phyloP scores from a whole-genome alignment of 1,139 yeast species.

The Yamadazyma diospyri region DNA sequence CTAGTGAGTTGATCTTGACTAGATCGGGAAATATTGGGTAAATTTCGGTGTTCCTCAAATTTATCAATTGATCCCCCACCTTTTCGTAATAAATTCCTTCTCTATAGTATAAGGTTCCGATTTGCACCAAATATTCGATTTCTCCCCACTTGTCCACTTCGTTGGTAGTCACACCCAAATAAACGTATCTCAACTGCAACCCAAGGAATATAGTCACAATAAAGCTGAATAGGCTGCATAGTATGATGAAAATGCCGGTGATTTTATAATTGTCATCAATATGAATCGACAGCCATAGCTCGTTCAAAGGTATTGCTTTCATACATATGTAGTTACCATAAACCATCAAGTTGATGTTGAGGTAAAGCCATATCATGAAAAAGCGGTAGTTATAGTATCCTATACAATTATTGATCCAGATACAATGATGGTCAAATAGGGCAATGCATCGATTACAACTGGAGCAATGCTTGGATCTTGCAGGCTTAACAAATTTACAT shows the following conservation, averaged over 20 bases:
- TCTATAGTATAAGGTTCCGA: conserved; percentile 29
- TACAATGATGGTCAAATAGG: conserved; percentile 84
- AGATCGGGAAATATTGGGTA: conserved; percentile 8
- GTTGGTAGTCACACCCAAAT: conserved; percentile 86
- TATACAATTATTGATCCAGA: conserved; percentile 92
- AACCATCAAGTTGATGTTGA: conserved; percentile 52
- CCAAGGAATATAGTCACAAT: conserved; percentile 55
- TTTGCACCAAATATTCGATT: conserved; percentile 54
- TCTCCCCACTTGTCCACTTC: conserved; percentile 84
- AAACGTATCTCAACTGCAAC: conserved; percentile 61
- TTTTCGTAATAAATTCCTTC: conserved; percentile 19
- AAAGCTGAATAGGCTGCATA: conserved; percentile 52
- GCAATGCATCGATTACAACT: conserved; percentile 66
- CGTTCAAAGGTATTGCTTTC: conserved; percentile 26
- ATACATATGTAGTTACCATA: conserved; percentile 57
- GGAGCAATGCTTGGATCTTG: conserved; percentile 87
- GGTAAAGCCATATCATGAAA: conserved; percentile 59
- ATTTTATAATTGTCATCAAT: conserved; percentile 31
- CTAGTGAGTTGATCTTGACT: conserved; percentile 8
- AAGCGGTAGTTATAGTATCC: conserved; percentile 73
- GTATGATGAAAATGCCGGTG: conserved; percentile 49
- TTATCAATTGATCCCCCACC: conserved; percentile 15
- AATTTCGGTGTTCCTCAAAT: conserved; percentile 12
- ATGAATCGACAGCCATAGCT: conserved; percentile 24
- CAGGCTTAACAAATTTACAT: conserved; percentile 70